Conservation (phyloP, 2,329 filamentous ascomycete genomes). For the Aspergillus melleus region DNA sequence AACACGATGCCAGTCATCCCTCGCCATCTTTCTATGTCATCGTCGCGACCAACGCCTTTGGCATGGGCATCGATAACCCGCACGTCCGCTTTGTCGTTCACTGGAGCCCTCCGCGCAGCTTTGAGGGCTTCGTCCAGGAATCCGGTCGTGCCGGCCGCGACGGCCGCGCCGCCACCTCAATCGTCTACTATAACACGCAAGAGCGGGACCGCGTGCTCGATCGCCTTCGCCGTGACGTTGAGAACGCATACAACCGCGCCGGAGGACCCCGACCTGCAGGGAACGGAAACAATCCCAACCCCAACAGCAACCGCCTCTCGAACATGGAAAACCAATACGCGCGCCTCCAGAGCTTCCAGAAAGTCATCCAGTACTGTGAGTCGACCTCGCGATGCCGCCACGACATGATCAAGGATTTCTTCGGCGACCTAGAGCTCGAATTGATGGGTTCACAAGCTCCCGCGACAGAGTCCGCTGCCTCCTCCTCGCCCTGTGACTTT, state of each 20-base stretch:
- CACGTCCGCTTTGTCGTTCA: conserved; percentile 93
- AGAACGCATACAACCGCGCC: conserved; percentile 34
- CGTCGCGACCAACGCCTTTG: conserved; percentile 92
- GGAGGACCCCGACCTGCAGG: conserved; percentile 18
- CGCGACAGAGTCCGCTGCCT: conserved; percentile 2
- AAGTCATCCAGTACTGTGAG: conserved; percentile 80
- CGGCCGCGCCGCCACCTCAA: conserved; percentile 80
- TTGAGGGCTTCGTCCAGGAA: conserved; percentile 96
- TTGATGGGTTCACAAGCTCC: conserved; percentile 29
- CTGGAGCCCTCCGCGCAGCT: conserved; percentile 90
- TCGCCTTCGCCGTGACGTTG: conserved; percentile 50
- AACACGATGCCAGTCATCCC: conserved; percentile 12
- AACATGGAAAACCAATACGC: conserved; percentile 39
- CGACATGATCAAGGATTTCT: conserved; percentile 71
- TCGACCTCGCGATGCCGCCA: conserved; percentile 72
- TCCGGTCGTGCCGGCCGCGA: conserved; percentile 88
- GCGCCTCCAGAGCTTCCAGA: conserved; percentile 63
- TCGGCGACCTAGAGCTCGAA: conserved; percentile 60
- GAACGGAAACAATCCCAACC: neutral
- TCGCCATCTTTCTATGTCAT: conserved; percentile 81
- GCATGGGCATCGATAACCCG: conserved; percentile 97
- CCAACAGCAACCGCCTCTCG: conserved; percentile 33
- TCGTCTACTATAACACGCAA: conserved; percentile 87
- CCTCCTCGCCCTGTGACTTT: conserved; percentile 62
- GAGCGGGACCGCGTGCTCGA: conserved; percentile 73